Base-by-base conservation (phyloP, 2,329 filamentous ascomycete genomes). In the Colletotrichum sp. region DNA sequence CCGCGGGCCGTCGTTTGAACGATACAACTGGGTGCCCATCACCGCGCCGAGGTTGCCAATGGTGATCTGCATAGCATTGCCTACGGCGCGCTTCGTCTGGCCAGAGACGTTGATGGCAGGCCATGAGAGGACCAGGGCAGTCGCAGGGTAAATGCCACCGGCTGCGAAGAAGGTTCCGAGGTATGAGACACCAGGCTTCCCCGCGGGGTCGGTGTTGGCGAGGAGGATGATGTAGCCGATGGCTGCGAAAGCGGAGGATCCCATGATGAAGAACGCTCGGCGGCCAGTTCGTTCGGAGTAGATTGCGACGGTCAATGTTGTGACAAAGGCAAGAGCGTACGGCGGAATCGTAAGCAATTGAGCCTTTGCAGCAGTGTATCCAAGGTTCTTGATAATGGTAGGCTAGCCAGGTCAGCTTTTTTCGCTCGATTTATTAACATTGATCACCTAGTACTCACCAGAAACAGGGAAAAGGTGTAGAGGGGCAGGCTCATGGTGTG, bases 41-140 rank as follows among this genome's bases (percentile, higher is more conserved):
- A 95, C 92, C 0, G 92, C 93, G 1, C 93, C 93, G 2, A 93
- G 81, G 78, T 94, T 95, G 0, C 93, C 93, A 67, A 95, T 92
- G 12, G 90, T 93, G 73, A 95, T 94, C 79, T 94, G 93, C 89
- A 95, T 91, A 0, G 91, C 93, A 64, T 93, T 94, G 4, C 91
- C 92, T 6, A 92, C 91, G 1, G 91, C 92, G 1, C 93, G 88
- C 83, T 95, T 95, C 0, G 92, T 94, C 83, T 94, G 92, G 0
- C 92, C 92, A 0, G 91, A 92, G 1, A 95, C 92, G 75, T 95
- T 95, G 82, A 93, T 94, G 3, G 93, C 93, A 0, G 93, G 92
- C 93, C 93, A 95, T 1, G 91, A 92, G 0, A 95, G 86, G 0
- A 92, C 90, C 4, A 94, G 88, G 0, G 92, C 92, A 0, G 88